A percentile compares a stretch with the other conserved stretches of the same genome.
Evolutionary conservation across 2,329 filamentous ascomycete genomes (phyloP).

Genomic region (Nannizziopsis barbatae): DNA sequence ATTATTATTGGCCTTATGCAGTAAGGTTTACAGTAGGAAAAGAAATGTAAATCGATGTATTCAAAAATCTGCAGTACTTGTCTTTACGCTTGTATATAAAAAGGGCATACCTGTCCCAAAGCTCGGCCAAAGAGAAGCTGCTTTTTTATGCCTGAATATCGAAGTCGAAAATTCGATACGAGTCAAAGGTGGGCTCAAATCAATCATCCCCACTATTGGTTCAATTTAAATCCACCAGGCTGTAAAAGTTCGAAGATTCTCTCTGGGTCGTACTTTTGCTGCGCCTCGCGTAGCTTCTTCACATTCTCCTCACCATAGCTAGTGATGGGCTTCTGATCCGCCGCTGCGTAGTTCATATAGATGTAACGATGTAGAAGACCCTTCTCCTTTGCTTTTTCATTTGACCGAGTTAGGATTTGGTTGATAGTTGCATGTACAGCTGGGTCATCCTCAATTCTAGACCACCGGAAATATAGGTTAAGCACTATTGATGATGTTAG

Average conservation of each 20-base stretch:
- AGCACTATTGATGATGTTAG: conserved; percentile 10
- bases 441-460: conserved; percentile 18
- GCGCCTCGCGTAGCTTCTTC: conserved; percentile 22
- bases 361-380: conserved; percentile 21
- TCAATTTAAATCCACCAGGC: conserved; percentile 35
- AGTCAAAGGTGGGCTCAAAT: too few relatives aligned
- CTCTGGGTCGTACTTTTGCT: conserved; percentile 30
- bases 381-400: conserved; percentile 18
- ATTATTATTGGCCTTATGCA: too few relatives aligned
- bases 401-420: conserved; percentile 16
- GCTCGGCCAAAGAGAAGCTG: too few relatives aligned
- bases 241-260: conserved; percentile 29
- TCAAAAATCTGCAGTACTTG: too few relatives aligned
- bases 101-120: too few relatives aligned
- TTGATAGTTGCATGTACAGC: conserved; percentile 13
- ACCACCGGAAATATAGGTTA: conserved; percentile 17
- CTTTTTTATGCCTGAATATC: too few relatives aligned
- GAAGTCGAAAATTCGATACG: too few relatives aligned
- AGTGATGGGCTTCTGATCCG: conserved; percentile 28
- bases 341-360: conserved; percentile 36
- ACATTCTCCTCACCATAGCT: conserved; percentile 30
- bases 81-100: too few relatives aligned
- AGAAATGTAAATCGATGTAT: too few relatives aligned
- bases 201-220: too few relatives aligned
- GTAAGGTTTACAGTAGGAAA: too few relatives aligned